A percentile compares a stretch with the other conserved stretches of the same genome.
phyloP scores from a whole-genome alignment of 768 basidiomycete species.

The Coprinopsis sp. region DNA sequence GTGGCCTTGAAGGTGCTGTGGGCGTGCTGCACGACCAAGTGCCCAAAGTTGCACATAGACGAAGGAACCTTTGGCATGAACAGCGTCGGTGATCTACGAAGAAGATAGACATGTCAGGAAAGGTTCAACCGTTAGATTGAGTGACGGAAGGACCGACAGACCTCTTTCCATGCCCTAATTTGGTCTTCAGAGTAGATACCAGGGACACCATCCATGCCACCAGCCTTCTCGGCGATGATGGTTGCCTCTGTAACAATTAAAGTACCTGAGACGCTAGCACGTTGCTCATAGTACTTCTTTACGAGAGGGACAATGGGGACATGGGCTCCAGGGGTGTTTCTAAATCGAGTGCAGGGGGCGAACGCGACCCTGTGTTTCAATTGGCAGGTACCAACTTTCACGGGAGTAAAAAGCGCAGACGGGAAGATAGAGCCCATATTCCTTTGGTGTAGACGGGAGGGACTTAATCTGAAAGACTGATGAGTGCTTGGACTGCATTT shows the following conservation, averaged over 20 bases:
- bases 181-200: conserved; percentile 66
- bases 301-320: conserved; percentile 30
- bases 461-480: no score
- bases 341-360: conserved; percentile 47
- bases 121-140: no score
- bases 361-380: conserved; percentile 50
- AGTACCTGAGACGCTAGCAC: conserved; percentile 43
- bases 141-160: conserved; percentile 18
- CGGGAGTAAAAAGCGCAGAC: conserved; percentile 42
- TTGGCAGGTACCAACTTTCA: conserved; percentile 35
- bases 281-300: conserved; percentile 46
- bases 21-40: conserved; percentile 37
- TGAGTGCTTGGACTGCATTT: no score
- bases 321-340: conserved; percentile 32
- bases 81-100: conserved; percentile 44
- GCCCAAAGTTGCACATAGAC: conserved; percentile 58
- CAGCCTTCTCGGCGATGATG: conserved; percentile 44
- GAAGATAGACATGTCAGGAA: background rate
- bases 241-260: conserved; percentile 57
- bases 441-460: no score
- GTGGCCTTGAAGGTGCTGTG: no score
- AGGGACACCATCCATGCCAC: conserved; percentile 47
- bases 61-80: conserved; percentile 29
- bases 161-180: conserved; percentile 51
- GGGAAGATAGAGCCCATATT: conserved; percentile 6